Base-by-base conservation (phyloP, 1,139 yeast species). In the Hyphopichia wangnamkhiaoensis region DNA sequence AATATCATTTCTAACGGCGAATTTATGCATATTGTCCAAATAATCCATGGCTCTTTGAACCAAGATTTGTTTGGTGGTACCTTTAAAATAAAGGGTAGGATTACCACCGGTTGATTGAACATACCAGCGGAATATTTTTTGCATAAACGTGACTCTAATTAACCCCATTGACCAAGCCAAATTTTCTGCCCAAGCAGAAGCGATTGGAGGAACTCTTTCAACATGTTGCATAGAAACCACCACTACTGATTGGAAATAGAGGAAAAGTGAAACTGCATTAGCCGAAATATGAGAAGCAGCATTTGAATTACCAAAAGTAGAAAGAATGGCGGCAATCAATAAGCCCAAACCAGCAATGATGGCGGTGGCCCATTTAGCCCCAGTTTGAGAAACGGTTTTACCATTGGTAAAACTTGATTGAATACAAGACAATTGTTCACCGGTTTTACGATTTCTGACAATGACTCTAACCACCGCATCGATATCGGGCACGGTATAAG, bases 101-200 rank as follows among this genome's bases (percentile, higher is more conserved):
- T 71, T 63, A 36, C 94, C 94, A 38, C 94, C 94, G 2, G 93
- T 84, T 37, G 87, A 66, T 59, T 85, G 89, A 35, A 85, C 79
- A 51, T 82, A 85, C 94, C 94, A 85, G 53, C 91, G 71, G 58
- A 85, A 83, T 50, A 85, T 82, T 41, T 80, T 69, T 61, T 84
- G 91, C 90, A 85, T 84, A 53, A 84, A 84, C 3, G 59, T 54
- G 31, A 83, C 74, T 52, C 80, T 68, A 49, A 85, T 84, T 44
- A 85, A 68, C 1, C 94, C 94, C 91, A 85, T 84, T 2, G 91
- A 83, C 94, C 94, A 85, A 20, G 87, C 87, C 58, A 85, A 71
- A 54, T 85, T 85, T 56, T 83, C 90, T 4, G 88, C 71, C 94
- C 94, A 85, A 5, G 91, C 77, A 25, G 83, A 74, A 2, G 89